Base-by-base conservation (phyloP, 78 protist species). In the Emiliania huxleyi region DNA sequence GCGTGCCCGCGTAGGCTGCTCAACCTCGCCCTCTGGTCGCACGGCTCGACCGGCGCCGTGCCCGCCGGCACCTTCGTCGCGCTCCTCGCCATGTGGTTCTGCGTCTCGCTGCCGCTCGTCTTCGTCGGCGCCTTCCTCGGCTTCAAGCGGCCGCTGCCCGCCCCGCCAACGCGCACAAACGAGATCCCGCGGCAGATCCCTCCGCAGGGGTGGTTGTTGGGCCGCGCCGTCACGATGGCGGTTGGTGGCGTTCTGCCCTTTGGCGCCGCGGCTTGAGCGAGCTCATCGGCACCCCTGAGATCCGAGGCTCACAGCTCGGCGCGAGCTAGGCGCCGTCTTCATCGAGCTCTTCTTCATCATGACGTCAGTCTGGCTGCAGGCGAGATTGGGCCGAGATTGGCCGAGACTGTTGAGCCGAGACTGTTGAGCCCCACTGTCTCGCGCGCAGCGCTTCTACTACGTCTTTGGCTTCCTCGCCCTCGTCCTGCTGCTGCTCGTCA, bases 61-160 rank as follows among this genome's bases (percentile, higher is more conserved):
- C 96, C 97, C 11, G 96, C 96, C 92, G 44, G 94, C 43, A 96
- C 95, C n/a, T 1, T 90, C 43, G 35, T 97, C 0, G 84, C 95
- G 29, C 52, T 98, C 52, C 40, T 97, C 46, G 84, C 55, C 35
- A 95, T 98, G 84, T 98, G 99, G 99, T 95, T 98, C 49, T 95
- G 95, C 71, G 92, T 98, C 92, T 97, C 99, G 25, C 97, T 97
- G 15, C 99, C 99, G 69, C 96, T 98, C 40, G 97, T 96, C 56
- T 97, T 97, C 91, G 38, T 95, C 44, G 99, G 99, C 33, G 90
- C 97, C 37, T 98, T 95, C 93, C 77, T 96, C 37, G 99, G 98
- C 22, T 97, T 23, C 52, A 35, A 85, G 44, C 22, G 55, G 11
- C 11, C 29, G 26, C 73, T 35, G 37, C 25, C 22, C 62, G 90